These are phyloP conservation scores for Picea glauca DNA, from an alignment of 75 land plant genomes.

Conservation along the genomic window DNA sequence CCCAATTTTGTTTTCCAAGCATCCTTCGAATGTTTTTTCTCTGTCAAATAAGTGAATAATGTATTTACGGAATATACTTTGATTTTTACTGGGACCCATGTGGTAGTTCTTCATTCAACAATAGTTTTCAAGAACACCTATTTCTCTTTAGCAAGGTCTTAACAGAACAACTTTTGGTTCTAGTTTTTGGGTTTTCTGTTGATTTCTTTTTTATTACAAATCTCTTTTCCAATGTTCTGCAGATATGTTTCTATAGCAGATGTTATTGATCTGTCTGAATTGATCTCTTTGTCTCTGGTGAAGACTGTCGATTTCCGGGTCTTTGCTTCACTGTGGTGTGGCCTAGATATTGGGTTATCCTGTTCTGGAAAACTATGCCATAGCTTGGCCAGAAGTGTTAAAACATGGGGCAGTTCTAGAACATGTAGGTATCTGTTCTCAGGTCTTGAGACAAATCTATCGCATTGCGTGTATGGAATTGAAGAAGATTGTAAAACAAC, in stretches of 20 bases:
- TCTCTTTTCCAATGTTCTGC: constrained; percentile 7
- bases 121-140: no score
- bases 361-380: constrained; percentile 17
- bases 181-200: no score
- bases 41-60: no score
- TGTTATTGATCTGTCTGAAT: constrained; percentile 54
- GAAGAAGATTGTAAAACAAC: constrained; percentile 81
- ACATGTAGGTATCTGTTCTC: constrained; percentile 63
- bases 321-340: constrained; percentile 82
- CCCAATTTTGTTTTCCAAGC: no score
- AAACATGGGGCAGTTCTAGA: not conserved
- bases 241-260: constrained; percentile 85
- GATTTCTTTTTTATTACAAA: no score
- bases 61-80: no score
- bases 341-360: constrained; percentile 32
- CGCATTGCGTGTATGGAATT: constrained; percentile 62
- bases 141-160: no score
- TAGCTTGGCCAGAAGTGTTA: constrained; percentile 28
- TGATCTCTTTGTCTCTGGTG: constrained; percentile 16
- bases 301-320: constrained; percentile 67
- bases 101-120: no score
- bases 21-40: no score
- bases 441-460: constrained; percentile 22
- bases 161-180: no score
- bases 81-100: no score